Conservation (phyloP, 2,329 filamentous ascomycete species). For the Fusarium staphyleae region DNA sequence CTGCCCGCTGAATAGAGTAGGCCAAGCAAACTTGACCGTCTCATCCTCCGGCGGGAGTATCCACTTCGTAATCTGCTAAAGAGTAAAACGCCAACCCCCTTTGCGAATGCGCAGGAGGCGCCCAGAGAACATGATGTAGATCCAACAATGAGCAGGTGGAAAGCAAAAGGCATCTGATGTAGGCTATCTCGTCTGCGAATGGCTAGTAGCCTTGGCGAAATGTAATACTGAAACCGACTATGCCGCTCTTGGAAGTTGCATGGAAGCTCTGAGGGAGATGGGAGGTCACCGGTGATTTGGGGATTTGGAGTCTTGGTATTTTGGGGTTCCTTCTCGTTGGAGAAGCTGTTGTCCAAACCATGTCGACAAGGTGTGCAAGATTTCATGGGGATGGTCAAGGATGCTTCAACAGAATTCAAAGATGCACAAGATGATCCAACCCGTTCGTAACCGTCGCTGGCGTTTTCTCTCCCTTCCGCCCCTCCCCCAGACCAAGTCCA, state of each 20-base stretch:
- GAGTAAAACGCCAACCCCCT: background rate
- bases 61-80: background rate
- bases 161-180: background rate
- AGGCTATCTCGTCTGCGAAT: constrained; percentile 11
- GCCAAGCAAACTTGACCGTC: constrained; percentile 7
- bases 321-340: constrained; percentile 10
- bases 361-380: constrained; percentile 4
- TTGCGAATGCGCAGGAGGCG: constrained; percentile 1
- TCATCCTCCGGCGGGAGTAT: background rate
- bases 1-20: constrained; percentile 25
- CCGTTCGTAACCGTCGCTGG: constrained; percentile 27
- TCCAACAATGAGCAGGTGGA: background rate
- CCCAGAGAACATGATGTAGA: background rate
- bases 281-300: constrained; percentile 6
- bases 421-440: constrained; percentile 7
- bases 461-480: constrained; percentile 11
- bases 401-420: constrained; percentile 9
- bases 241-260: constrained; percentile 24
- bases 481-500: constrained; percentile 35
- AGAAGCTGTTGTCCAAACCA: background rate
- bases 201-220: constrained; percentile 24
- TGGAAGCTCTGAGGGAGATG: constrained; percentile 11
- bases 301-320: constrained; percentile 19
- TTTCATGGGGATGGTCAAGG: constrained; percentile 8
- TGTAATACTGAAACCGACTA: constrained; percentile 8